These are phyloP conservation scores for Jamesozyma piceae DNA, from an alignment of 805 yeast genomes.

Conservation along the genomic window DNA sequence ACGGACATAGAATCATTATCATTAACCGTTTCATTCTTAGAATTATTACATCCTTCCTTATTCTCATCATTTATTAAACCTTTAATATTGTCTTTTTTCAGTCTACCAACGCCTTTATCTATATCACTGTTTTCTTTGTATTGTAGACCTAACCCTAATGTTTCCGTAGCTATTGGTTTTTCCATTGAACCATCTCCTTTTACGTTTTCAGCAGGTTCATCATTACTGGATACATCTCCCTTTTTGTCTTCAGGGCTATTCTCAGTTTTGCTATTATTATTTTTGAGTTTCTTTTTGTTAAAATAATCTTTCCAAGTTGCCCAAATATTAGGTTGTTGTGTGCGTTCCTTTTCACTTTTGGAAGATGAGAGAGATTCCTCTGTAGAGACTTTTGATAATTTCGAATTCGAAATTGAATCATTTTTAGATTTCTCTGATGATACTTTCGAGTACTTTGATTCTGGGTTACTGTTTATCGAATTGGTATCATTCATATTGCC, in stretches of 20 bases:
- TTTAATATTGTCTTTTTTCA: too few species aligned
- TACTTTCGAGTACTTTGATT: neutral
- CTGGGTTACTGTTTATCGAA: neutral
- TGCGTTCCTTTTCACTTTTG: neutral
- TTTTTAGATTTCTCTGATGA: neutral
- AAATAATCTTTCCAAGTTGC: conserved; percentile 23
- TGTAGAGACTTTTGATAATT: neutral
- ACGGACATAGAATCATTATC: too few species aligned
- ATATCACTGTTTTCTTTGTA: too few species aligned
- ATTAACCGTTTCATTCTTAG: too few species aligned
- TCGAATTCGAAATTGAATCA: neutral
- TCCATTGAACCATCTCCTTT: neutral
- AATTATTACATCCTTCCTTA: too few species aligned
- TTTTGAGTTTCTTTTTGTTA: conserved; percentile 15
- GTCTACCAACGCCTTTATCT: too few species aligned
- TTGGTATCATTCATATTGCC: conserved; percentile 1
- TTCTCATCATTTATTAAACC: too few species aligned
- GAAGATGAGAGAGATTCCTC: neutral
- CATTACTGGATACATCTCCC: neutral
- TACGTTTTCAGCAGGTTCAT: neutral
- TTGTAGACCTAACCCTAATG: neutral
- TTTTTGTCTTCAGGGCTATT: neutral
- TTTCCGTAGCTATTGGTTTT: neutral
- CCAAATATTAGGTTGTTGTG: conserved; percentile 15
- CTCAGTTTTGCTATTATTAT: conserved; percentile 3